Percentiles rank a stretch among this genome's conserved stretches.
Conservation (phyloP, 225 moss, liverwort and hornwort genomes). For the Straminergon stramineum region DNA sequence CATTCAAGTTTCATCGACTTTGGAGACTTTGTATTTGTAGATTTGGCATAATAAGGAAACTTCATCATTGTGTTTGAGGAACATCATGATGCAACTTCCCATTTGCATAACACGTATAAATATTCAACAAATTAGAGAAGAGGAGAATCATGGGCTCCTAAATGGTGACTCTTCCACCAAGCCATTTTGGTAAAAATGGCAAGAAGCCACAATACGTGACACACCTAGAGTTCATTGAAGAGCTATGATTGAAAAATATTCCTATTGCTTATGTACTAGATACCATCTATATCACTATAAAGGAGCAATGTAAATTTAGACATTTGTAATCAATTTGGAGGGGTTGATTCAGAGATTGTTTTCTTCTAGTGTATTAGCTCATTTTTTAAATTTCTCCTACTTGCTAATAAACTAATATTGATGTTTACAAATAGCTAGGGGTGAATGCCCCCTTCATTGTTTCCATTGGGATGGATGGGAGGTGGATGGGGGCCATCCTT, state of each 20-base stretch:
- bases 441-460: no score
- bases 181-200: background rate
- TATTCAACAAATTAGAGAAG: accelerated
- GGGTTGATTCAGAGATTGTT: no score
- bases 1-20: accelerated
- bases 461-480: no score
- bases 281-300: no score
- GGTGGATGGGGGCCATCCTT: no score
- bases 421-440: no score
- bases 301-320: no score
- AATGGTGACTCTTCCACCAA: accelerated
- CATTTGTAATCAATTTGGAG: no score
- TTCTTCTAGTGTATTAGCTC: no score
- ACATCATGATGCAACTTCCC: accelerated
- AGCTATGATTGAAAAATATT: background rate
- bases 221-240: background rate
- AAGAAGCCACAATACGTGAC: accelerated
- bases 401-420: no score
- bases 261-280: background rate
- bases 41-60: background rate
- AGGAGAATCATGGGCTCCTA: accelerated
- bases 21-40: background rate
- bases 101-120: accelerated
- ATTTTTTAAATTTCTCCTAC: no score
- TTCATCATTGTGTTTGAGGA: accelerated